These are phyloP conservation scores for Calonectria pseudoturangicola DNA, from an alignment of 2,329 filamentous ascomycete genomes.

Conservation along the genomic window DNA sequence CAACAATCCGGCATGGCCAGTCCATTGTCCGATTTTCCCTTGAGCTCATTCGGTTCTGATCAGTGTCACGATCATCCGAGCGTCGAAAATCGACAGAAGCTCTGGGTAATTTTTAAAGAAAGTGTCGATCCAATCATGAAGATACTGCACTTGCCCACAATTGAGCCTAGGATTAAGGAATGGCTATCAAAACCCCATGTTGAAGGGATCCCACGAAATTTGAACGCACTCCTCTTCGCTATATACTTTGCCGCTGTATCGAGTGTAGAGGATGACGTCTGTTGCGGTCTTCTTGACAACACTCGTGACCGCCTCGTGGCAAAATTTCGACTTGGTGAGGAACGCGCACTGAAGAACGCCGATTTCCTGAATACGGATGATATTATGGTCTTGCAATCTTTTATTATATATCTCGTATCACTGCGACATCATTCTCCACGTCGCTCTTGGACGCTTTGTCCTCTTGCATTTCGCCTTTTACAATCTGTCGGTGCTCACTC, in stretches of 20 bases:
- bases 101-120: conserved; percentile 14
- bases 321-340: not conserved
- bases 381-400: conserved; percentile 1
- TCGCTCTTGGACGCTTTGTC: conserved; percentile 2
- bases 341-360: not conserved
- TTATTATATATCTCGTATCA: not conserved
- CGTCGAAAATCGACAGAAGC: not conserved
- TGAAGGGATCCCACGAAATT: not conserved
- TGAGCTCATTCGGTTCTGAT: not conserved
- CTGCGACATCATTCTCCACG: not conserved
- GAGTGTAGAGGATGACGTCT: not conserved
- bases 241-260: conserved; percentile 12
- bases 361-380: conserved; percentile 10
- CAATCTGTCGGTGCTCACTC: conserved; percentile 6
- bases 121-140: conserved; percentile 1
- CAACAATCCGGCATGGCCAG: not conserved
- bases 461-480: not conserved
- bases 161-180: not conserved
- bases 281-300: not conserved
- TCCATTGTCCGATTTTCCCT: not conserved
- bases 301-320: not conserved
- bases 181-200: not conserved
- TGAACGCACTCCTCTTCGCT: conserved; percentile 2
- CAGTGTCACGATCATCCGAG: not conserved
- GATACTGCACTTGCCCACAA: not conserved